Percentiles rank a stretch among this genome's conserved stretches.
phyloP scores from a whole-genome alignment of 2,329 filamentous ascomycete species.

The Pezicula rhizophila region DNA sequence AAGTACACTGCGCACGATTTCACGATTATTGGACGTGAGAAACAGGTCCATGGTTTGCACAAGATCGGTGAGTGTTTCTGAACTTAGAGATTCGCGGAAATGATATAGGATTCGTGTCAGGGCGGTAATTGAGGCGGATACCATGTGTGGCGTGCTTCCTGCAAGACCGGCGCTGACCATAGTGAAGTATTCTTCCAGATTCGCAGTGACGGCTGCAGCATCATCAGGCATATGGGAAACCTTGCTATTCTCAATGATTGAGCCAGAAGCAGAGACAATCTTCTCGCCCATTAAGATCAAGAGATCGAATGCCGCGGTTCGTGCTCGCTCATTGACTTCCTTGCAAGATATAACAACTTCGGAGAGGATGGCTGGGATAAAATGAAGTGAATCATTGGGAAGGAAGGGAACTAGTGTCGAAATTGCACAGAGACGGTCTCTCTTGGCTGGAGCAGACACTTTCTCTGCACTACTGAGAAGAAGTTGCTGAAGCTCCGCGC shows the following conservation, averaged over 20 bases:
- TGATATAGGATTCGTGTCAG: slow-evolving; percentile 90
- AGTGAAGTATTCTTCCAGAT: slow-evolving; percentile 91
- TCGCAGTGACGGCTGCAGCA: slow-evolving; percentile 70
- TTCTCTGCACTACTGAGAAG: slow-evolving; percentile 76
- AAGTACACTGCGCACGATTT: slow-evolving; percentile 90
- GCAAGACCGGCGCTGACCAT: slow-evolving; percentile 97
- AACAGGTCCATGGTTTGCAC: slow-evolving; percentile 96
- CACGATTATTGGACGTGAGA: slow-evolving; percentile 90
- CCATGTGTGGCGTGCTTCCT: slow-evolving; percentile 91
- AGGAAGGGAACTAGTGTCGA: slow-evolving; percentile 74
- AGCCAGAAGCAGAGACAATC: slow-evolving; percentile 61
- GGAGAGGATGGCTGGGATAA: slow-evolving; percentile 84
- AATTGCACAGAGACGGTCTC: slow-evolving; percentile 81
- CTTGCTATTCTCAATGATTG: slow-evolving; percentile 76
- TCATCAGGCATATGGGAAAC: slow-evolving; percentile 81
- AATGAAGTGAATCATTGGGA: slow-evolving; percentile 74
- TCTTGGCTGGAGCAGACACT: slow-evolving; percentile 76
- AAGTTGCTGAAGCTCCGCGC: slow-evolving; percentile 72
- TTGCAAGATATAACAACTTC: slow-evolving; percentile 97
- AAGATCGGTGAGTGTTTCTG: slow-evolving; percentile 70
- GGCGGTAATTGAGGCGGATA: slow-evolving; percentile 92
- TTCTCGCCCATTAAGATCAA: slow-evolving; percentile 83
- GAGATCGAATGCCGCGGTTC: slow-evolving; percentile 83
- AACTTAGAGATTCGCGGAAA: slow-evolving; percentile 66
- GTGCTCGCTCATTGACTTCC: slow-evolving; percentile 92